Conservation (phyloP, 2,329 filamentous ascomycete genomes). For the Periconia digitata region DNA sequence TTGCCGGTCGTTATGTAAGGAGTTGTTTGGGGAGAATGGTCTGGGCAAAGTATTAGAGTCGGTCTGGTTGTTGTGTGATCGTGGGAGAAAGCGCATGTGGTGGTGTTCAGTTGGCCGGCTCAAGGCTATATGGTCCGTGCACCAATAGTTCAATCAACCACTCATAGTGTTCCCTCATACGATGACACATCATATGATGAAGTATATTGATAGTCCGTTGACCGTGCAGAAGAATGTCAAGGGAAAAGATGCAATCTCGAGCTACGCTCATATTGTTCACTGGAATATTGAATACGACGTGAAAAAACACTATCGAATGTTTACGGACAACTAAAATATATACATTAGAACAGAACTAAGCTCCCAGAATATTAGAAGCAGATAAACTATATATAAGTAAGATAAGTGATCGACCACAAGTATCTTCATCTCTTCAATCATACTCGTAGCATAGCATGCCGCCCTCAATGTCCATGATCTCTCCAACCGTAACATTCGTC, state of each 20-base stretch:
- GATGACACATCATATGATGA: no score
- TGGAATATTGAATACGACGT: no score
- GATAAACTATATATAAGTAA: neutral
- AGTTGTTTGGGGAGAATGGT: neutral
- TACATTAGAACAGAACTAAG: neutral
- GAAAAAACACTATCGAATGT: no score
- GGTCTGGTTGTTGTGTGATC: neutral
- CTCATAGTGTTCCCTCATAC: no score
- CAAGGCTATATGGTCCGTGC: no score
- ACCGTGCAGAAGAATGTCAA: no score
- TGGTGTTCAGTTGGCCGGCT: neutral
- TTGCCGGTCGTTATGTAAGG: constrained; percentile 16
- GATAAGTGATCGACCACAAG: neutral
- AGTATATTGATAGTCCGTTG: no score
- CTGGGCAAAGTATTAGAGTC: neutral
- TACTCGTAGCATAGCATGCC: constrained; percentile 24
- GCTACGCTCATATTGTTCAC: no score
- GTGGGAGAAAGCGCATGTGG: neutral
- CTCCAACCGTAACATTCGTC: constrained; percentile 16
- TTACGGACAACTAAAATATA: neutral
- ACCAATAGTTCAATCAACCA: no score
- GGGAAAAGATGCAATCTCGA: no score
- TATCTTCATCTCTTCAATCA: neutral
- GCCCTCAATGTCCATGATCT: constrained; percentile 21
- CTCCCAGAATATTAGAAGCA: neutral